Base-by-base conservation (phyloP, 441 rosid species). In the Cnidoscolus chayamansa region DNA sequence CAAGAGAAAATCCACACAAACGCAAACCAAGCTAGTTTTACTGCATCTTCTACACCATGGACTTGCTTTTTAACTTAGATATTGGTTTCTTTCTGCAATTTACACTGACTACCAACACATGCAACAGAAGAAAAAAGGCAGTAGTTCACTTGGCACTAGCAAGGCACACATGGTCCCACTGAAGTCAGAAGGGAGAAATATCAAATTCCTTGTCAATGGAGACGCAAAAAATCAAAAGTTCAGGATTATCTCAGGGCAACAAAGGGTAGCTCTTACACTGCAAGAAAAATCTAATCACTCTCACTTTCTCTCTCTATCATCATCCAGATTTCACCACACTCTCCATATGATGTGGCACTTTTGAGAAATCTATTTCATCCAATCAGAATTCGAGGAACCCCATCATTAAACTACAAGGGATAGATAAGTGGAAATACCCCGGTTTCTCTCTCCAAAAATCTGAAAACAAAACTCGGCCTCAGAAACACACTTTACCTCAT, bases 311-410 rank as follows among this genome's bases (percentile, higher is more conserved):
- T 62, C 53, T 43, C 65, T 73, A 76, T 59, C 73, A n/a, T 72
- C 81, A 70, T 72, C 80, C 82, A 25, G 5, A 4, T 11, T 53
- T 16, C 64, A 7, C 48, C 62, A 19, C 58, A 19, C 70, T 16
- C 1, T 70, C 64, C 72, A 50, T 17, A 7, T 19, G n/a, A n/a
- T 37, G 15, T 66, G 40, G 49, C 61, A 68, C 72, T 76, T 75
- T 61, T 48, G 25, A 12, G 89, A 75, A 85, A 88, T 90, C 91
- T 86, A 71, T 43, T 11, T 72, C 82, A 19, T 49, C 93, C 93
- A 90, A 90, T 90, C 84, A 88, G 81, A 88, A 20, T 79, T 60
- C 82, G 69, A 74, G 72, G 76, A 81, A 74, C 82, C 83, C 84
- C 88, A 86, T 84, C 87, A 0, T 4, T 19, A 62, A 7, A 59